These are phyloP conservation scores for Fraxinus excelsior DNA, from an alignment of 257 asterid genomes.

Conservation along the genomic window DNA sequence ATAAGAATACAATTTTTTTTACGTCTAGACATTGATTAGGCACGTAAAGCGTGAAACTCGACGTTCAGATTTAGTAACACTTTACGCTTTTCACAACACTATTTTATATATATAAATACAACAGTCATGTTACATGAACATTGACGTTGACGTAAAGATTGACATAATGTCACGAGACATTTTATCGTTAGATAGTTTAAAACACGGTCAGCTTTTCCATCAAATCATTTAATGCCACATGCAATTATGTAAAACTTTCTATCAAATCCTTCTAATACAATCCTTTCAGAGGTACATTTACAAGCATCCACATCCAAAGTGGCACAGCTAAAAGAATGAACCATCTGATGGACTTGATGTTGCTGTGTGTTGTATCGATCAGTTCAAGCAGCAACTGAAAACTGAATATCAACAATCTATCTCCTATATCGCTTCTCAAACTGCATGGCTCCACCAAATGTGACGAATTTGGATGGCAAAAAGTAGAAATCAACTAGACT, in stretches of 20 bases:
- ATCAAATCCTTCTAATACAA: neutral
- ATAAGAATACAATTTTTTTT: too few relatives aligned
- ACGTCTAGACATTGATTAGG: too few relatives aligned
- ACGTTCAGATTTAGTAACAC: too few relatives aligned
- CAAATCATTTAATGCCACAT: too few relatives aligned
- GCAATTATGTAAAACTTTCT: too few relatives aligned
- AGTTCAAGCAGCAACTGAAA: neutral
- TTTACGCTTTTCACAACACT: too few relatives aligned
- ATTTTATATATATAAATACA: neutral
- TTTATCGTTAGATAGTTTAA: too few relatives aligned
- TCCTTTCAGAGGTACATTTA: neutral
- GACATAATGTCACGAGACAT: too few relatives aligned
- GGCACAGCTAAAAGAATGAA: neutral
- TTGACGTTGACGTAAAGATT: too few relatives aligned
- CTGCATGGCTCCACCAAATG: constrained; percentile 23
- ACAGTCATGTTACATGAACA: too few relatives aligned
- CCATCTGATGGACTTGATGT: neutral
- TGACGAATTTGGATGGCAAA: constrained; percentile 22
- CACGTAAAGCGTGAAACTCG: too few relatives aligned
- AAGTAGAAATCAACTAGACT: constrained; percentile 25
- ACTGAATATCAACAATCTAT: neutral
- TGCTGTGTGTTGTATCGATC: neutral
- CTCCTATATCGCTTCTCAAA: neutral
- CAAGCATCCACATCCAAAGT: neutral
- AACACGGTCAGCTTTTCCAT: too few relatives aligned